Percentiles rank a stretch among this genome's conserved stretches.
These are phyloP conservation scores for Teunomyces atbi DNA, from an alignment of 805 yeast species.

Conservation along the genomic window DNA sequence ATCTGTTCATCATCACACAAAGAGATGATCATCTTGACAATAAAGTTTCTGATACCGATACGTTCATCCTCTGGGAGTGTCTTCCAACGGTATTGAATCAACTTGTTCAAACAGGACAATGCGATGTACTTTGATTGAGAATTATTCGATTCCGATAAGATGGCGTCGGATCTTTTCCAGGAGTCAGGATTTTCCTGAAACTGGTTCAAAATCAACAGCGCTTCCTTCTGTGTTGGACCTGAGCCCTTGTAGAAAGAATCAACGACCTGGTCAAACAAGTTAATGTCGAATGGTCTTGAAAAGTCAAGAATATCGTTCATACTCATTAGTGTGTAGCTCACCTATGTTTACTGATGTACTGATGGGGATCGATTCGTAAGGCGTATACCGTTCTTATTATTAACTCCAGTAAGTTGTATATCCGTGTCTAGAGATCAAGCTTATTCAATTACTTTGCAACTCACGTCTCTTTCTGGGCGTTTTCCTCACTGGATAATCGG, in stretches of 20 bases:
- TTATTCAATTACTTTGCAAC: constrained; percentile 2
- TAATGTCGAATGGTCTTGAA: constrained; percentile 76
- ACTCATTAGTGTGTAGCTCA: constrained; percentile 3
- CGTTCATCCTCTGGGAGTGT: constrained; percentile 85
- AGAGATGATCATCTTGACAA: constrained; percentile 89
- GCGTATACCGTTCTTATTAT: not conserved
- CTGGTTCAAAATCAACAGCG: constrained; percentile 68
- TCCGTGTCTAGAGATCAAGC: not conserved
- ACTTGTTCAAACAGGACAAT: constrained; percentile 80
- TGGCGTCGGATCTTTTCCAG: constrained; percentile 92
- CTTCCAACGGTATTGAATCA: constrained; percentile 93
- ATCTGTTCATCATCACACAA: constrained; percentile 80
- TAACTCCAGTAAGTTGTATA: not conserved
- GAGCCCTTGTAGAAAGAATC: constrained; percentile 79
- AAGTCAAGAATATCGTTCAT: constrained; percentile 93
- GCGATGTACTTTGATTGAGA: constrained; percentile 93
- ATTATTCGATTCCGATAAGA: constrained; percentile 72
- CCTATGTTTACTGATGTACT: not conserved
- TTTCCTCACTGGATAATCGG: constrained; percentile 1
- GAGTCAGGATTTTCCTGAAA: constrained; percentile 95
- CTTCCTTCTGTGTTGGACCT: constrained; percentile 65
- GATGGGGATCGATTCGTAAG: not conserved
- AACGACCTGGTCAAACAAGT: constrained; percentile 77
- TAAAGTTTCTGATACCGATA: constrained; percentile 88
- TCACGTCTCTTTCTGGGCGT: not conserved